These are phyloP conservation scores for Marsdenia floribunda DNA, from an alignment of 257 asterid genomes.

Conservation along the genomic window DNA sequence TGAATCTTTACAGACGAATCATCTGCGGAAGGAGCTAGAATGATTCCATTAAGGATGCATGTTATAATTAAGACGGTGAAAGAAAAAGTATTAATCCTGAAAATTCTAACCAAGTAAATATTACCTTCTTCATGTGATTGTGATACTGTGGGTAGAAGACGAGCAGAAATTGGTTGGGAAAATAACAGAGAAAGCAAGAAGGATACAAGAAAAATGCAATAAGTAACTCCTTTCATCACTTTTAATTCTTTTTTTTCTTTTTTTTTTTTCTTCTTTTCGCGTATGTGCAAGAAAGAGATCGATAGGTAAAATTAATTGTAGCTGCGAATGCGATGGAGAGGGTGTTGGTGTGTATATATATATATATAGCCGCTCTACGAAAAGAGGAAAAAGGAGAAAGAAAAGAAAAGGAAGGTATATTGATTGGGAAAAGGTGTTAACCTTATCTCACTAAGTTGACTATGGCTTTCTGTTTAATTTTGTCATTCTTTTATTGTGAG, in stretches of 20 bases:
- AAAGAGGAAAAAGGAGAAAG: background rate
- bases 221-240: conserved; percentile 10
- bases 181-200: conserved; percentile 7
- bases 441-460: background rate
- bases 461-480: background rate
- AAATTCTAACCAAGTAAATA: no score
- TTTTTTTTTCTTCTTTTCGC: no score
- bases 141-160: background rate
- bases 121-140: background rate
- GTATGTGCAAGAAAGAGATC: background rate
- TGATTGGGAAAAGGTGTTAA: background rate
- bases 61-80: no score
- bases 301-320: background rate
- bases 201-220: background rate
- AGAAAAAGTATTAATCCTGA: background rate
- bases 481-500: background rate
- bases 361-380: background rate
- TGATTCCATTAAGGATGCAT: background rate
- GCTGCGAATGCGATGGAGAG: background rate
- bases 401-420: background rate
- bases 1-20: conserved; percentile 10
- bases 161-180: conserved; percentile 12
- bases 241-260: background rate
- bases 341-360: background rate
- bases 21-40: background rate